These are phyloP conservation scores for Rhynchospora breviuscula DNA, from an alignment of 176 grass and related monocot genomes.

Conservation along the genomic window DNA sequence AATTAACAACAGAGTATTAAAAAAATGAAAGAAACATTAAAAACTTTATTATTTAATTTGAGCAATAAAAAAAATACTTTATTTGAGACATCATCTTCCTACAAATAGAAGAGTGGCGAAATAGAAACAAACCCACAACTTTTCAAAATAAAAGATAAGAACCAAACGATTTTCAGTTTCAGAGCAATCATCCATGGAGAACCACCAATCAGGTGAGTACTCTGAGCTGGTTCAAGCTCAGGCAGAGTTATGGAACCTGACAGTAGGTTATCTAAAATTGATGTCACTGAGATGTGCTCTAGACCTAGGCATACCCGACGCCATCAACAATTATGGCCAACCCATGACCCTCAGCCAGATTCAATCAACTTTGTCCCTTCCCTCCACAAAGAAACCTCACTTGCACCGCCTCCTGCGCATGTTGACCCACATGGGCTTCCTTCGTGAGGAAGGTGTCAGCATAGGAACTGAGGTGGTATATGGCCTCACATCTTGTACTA, in stretches of 20 bases:
- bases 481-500: slow-evolving; percentile 27
- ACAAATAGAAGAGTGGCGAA: too few relatives aligned
- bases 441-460: background rate
- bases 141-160: too few relatives aligned
- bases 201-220: background rate
- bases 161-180: too few relatives aligned
- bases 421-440: slow-evolving; percentile 15
- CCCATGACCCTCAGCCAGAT: slow-evolving; percentile 18
- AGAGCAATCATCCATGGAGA: background rate
- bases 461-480: background rate
- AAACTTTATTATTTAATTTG: too few relatives aligned
- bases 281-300: slow-evolving; percentile 37
- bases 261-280: slow-evolving; percentile 21
- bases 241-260: slow-evolving; percentile 24
- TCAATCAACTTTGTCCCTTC: background rate
- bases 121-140: too few relatives aligned
- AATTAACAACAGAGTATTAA: too few relatives aligned
- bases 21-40: too few relatives aligned
- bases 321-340: slow-evolving; percentile 18
- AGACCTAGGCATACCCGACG: slow-evolving; percentile 32
- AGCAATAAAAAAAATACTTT: too few relatives aligned
- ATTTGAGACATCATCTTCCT: too few relatives aligned
- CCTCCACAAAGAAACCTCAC: background rate
- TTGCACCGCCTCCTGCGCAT: slow-evolving; percentile 38
- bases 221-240: slow-evolving; percentile 28